phyloP scores from a whole-genome alignment of 2,329 filamentous ascomycete genomes.

The Pseudocercospora eumusae region DNA sequence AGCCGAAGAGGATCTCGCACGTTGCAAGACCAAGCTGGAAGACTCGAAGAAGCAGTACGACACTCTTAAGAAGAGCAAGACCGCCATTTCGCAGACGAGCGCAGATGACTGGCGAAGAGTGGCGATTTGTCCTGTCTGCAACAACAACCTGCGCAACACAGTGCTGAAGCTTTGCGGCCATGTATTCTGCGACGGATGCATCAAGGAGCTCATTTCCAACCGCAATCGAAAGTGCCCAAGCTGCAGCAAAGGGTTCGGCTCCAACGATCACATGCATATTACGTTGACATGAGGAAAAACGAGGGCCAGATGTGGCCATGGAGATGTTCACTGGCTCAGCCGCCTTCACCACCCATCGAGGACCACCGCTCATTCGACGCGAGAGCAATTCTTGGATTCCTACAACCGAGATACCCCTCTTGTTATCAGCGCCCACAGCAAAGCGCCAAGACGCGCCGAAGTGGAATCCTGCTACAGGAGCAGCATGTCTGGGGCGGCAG shows the following conservation, averaged over 20 bases:
- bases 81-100: conserved; percentile 65
- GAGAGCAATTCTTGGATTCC: neutral
- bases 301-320: conserved; percentile 4
- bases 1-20: conserved; percentile 72
- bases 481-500: conserved; percentile 6
- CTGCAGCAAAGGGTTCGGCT: conserved; percentile 89
- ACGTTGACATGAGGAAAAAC: conserved; percentile 34
- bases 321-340: neutral
- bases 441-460: neutral
- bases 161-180: conserved; percentile 92
- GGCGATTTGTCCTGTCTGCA: conserved; percentile 88
- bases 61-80: conserved; percentile 80
- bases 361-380: neutral
- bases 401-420: neutral
- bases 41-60: conserved; percentile 81
- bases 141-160: conserved; percentile 90
- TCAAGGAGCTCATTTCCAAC: conserved; percentile 84
- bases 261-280: conserved; percentile 77
- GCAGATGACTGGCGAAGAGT: conserved; percentile 82
- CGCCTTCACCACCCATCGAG: neutral
- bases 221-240: conserved; percentile 94
- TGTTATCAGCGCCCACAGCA: neutral
- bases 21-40: conserved; percentile 73
- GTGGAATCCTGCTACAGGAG: neutral
- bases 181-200: conserved; percentile 86